These are phyloP conservation scores for Ustilago crameri DNA, from an alignment of 1,284 basidiomycete species.

Conservation along the genomic window DNA sequence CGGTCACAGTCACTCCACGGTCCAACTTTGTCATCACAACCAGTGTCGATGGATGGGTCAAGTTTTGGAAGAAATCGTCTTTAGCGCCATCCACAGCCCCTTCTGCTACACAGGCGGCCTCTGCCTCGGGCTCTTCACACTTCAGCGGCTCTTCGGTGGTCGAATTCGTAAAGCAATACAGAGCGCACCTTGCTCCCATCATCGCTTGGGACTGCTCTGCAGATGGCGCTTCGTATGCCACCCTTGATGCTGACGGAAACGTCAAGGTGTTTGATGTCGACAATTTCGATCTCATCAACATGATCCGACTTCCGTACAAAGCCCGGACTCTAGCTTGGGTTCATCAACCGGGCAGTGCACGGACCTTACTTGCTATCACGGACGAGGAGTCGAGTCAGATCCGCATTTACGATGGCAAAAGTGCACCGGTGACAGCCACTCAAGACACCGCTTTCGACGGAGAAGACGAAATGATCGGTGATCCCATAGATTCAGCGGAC, in stretches of 20 bases:
- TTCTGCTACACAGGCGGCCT: conserved; percentile 73
- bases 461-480: background rate
- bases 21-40: conserved; percentile 88
- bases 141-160: conserved; percentile 57
- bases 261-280: conserved; percentile 97
- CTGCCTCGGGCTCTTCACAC: conserved; percentile 10
- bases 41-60: conserved; percentile 92
- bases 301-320: conserved; percentile 77
- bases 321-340: conserved; percentile 75
- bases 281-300: conserved; percentile 99
- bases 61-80: conserved; percentile 99
- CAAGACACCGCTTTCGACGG: background rate
- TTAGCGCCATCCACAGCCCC: conserved; percentile 81
- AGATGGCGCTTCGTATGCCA: conserved; percentile 92
- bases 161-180: conserved; percentile 70
- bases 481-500: background rate
- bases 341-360: conserved; percentile 85
- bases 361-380: conserved; percentile 87
- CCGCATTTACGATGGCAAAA: conserved; percentile 87
- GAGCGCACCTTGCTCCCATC: conserved; percentile 86
- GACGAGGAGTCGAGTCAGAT: conserved; percentile 81
- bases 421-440: background rate
- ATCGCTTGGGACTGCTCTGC: conserved; percentile 85
- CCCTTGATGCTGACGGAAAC: conserved; percentile 70
- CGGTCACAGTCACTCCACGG: conserved; percentile 72